Conservation (phyloP, 2,329 filamentous ascomycete genomes). For the Curvularia spicifera region DNA sequence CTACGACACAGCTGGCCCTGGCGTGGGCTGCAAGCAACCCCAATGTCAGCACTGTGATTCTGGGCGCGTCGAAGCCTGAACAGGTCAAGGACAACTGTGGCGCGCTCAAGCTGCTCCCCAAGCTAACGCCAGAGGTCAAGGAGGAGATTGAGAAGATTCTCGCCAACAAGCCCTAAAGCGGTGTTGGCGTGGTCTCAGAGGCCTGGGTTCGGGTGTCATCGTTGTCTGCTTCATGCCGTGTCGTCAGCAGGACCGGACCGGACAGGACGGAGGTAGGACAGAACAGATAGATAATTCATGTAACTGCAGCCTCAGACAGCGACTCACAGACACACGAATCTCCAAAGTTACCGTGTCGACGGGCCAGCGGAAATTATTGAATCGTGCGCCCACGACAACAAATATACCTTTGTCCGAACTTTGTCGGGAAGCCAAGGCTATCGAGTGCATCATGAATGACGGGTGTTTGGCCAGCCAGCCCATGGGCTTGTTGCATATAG, state of each 20-base stretch:
- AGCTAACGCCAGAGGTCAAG: slow-evolving; percentile 50
- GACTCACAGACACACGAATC: background rate
- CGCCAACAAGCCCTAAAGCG: slow-evolving; percentile 47
- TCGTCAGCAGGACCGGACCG: background rate
- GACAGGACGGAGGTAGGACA: background rate
- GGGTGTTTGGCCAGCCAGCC: background rate
- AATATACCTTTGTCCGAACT: background rate
- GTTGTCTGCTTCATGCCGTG: background rate
- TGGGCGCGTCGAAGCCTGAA: slow-evolving; percentile 59
- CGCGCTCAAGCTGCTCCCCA: slow-evolving; percentile 52
- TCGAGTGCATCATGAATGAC: background rate
- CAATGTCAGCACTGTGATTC: slow-evolving; percentile 64
- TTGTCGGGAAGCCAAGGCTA: background rate
- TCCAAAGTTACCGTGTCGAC: background rate
- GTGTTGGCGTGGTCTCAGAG: background rate
- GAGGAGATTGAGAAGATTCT: slow-evolving; percentile 51
- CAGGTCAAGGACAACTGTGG: slow-evolving; percentile 59
- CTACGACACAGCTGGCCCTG: slow-evolving; percentile 60
- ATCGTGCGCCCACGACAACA: background rate
- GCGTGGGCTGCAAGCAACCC: slow-evolving; percentile 66
- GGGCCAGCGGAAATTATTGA: background rate
- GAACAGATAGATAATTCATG: background rate
- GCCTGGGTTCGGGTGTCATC: background rate
- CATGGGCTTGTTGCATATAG: background rate
- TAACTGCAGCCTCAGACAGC: background rate